phyloP scores from a whole-genome alignment of 169 alveolate genomes.

The Plasmodium vivax region DNA sequence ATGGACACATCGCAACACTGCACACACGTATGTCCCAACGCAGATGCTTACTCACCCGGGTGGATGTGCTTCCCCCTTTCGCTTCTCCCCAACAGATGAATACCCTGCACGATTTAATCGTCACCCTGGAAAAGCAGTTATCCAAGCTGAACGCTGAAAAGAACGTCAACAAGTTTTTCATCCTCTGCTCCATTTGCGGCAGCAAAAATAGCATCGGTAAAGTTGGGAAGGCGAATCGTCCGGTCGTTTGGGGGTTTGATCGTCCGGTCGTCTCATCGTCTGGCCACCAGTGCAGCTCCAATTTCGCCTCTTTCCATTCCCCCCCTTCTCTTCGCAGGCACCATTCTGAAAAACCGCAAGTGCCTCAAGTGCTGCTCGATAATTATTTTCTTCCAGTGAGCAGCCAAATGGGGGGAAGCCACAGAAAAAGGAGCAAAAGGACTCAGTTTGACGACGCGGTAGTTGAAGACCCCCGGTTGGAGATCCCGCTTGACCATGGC shows the following conservation, averaged over 20 bases:
- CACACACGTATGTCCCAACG: background rate
- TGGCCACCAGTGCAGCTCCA: background rate
- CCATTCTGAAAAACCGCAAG: conserved; percentile 49
- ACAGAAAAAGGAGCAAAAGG: conserved; percentile 6
- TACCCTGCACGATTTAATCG: conserved; percentile 60
- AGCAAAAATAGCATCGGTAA: conserved; percentile 67
- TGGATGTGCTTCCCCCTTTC: background rate
- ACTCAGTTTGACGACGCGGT: background rate
- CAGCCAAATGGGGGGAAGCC: background rate
- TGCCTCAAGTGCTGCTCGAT: conserved; percentile 43
- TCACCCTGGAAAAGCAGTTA: conserved; percentile 61
- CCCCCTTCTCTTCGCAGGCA: background rate
- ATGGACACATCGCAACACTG: background rate
- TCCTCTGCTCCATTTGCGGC: conserved; percentile 53
- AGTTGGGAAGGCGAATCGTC: background rate
- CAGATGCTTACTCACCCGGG: background rate
- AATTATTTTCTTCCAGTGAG: conserved; percentile 39
- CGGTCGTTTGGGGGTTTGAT: too few relatives aligned
- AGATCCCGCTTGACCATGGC: background rate
- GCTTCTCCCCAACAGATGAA: conserved; percentile 21
- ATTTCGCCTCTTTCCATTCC: background rate
- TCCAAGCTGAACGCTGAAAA: conserved; percentile 48
- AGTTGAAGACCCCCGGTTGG: background rate
- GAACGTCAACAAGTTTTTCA: conserved; percentile 29
- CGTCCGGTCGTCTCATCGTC: background rate